Evolutionary conservation across 768 basidiomycete species (phyloP), one percentile per base, ranked within the genome.

Genomic region (Phaffia tasmanica): DNA sequence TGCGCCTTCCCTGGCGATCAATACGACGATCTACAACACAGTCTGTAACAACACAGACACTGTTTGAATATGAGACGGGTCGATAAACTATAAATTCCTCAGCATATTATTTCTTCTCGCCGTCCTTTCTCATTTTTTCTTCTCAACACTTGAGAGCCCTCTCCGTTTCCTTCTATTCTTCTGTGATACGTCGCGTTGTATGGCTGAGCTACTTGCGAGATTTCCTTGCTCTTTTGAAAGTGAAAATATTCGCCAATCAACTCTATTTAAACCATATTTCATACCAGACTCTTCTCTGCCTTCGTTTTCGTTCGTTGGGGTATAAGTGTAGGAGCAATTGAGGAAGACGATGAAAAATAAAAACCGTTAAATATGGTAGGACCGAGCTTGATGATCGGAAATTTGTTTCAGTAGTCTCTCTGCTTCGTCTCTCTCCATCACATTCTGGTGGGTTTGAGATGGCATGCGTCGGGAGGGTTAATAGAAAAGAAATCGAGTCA

Each of bases 391-490:
- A 9, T 63, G 56, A 14, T 50, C 56, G 9, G 62, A 62, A 5
- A 75, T 65, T 57, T 71, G 70, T 49, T 76, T 68, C 68, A 91
- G 76, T 73, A 88, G 75, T 51, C 89, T 88, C 51, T 83, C 79
- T 0, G 88, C 90, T 63, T 80, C 81, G 16, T 81, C 82, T 21
- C 87, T 87, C 71, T 92, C 89, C 72, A 89, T 88, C 15, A 83
- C 83, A 76, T 93, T 91, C 67, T 69, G 56, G 11, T 42, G 11
- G 6, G 35, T 42, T 42, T 11, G 11, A 42, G 4, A 11, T 11
- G 35, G 35, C n/a, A 21, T 7, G 15, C 46, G 7, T 23, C 25
- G n/a, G 25, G 54, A 18, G 25, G 15, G 48, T 19, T 23, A 18
- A 21, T 27, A 25, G 11, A 58, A 8, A 21, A 42, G 25, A 35